Evolutionary conservation across 768 basidiomycete genomes (phyloP).

Genomic region (Leccinum boreale): DNA sequence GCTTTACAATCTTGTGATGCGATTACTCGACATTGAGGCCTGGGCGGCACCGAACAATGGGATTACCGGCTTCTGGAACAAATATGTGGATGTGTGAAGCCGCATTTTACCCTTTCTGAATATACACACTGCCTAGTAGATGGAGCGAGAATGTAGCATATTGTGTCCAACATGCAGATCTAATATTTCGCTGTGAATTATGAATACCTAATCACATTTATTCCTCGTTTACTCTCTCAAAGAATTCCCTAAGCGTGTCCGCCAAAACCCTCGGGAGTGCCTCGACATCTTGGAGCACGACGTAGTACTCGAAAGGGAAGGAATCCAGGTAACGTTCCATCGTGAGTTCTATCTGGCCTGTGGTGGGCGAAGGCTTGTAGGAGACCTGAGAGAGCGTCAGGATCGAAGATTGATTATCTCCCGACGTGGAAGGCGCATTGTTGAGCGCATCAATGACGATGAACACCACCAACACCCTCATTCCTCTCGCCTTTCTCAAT

Average conservation of each 20-base stretch:
- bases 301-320: conserved; percentile 97
- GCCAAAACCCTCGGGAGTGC: conserved; percentile 87
- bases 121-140: neutral
- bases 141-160: neutral
- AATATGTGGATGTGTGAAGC: conserved; percentile 45
- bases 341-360: conserved; percentile 79
- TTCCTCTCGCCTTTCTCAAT: conserved; percentile 82
- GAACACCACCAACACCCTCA: conserved; percentile 94
- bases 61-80: conserved; percentile 80
- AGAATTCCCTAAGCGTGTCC: conserved; percentile 88
- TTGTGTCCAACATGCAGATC: neutral
- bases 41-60: conserved; percentile 68
- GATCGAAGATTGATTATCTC: conserved; percentile 65
- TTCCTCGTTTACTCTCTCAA: conserved; percentile 77
- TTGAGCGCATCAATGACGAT: conserved; percentile 91
- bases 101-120: neutral
- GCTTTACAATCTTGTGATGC: conserved; percentile 79
- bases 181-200: conserved; percentile 1
- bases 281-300: conserved; percentile 88
- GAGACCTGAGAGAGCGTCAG: conserved; percentile 90
- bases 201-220: conserved; percentile 6
- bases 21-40: conserved; percentile 61
- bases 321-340: conserved; percentile 89
- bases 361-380: conserved; percentile 51
- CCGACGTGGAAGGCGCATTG: conserved; percentile 29